Evolutionary conservation across 768 basidiomycete species (phyloP).

Genomic region (Leccinum barrowsii): DNA sequence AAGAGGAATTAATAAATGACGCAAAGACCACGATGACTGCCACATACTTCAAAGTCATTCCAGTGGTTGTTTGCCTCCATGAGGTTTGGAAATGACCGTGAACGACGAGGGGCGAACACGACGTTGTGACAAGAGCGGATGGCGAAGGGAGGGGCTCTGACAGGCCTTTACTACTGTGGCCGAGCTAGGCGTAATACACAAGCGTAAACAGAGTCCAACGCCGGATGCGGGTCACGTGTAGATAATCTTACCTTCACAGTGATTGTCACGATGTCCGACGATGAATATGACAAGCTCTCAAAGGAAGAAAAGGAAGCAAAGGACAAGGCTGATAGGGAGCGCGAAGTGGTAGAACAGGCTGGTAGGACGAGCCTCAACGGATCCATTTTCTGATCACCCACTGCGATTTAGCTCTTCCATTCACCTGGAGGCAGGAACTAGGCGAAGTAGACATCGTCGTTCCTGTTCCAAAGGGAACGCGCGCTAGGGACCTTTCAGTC

Average conservation of each 20-base stretch:
- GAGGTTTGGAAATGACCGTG: slow-evolving; percentile 13
- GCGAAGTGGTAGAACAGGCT: slow-evolving; percentile 79
- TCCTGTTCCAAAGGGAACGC: slow-evolving; percentile 84
- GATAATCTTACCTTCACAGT: slow-evolving; percentile 15
- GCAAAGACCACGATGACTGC: slow-evolving; percentile 2
- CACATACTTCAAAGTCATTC: slow-evolving; percentile 70
- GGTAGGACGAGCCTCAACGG: slow-evolving; percentile 45
- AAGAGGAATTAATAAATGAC: slow-evolving; percentile 25
- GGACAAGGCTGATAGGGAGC: slow-evolving; percentile 64
- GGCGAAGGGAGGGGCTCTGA: neutral
- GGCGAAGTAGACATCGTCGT: slow-evolving; percentile 81
- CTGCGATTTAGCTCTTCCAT: slow-evolving; percentile 69
- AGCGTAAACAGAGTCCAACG: slow-evolving; percentile 26
- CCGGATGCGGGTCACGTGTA: slow-evolving; percentile 24
- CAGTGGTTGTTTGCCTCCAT: slow-evolving; percentile 67
- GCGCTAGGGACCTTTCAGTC: slow-evolving; percentile 71
- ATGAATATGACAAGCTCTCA: slow-evolving; percentile 72
- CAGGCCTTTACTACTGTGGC: slow-evolving; percentile 6
- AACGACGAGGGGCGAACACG: slow-evolving; percentile 5
- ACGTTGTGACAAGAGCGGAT: slow-evolving; percentile 10
- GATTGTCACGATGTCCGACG: slow-evolving; percentile 35
- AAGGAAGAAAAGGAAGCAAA: slow-evolving; percentile 70
- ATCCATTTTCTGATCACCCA: slow-evolving; percentile 17
- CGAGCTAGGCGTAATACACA: slow-evolving; percentile 29
- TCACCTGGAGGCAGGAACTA: slow-evolving; percentile 87